Base-by-base conservation (phyloP, 2,329 filamentous ascomycete species). In the Claviceps sp. region DNA sequence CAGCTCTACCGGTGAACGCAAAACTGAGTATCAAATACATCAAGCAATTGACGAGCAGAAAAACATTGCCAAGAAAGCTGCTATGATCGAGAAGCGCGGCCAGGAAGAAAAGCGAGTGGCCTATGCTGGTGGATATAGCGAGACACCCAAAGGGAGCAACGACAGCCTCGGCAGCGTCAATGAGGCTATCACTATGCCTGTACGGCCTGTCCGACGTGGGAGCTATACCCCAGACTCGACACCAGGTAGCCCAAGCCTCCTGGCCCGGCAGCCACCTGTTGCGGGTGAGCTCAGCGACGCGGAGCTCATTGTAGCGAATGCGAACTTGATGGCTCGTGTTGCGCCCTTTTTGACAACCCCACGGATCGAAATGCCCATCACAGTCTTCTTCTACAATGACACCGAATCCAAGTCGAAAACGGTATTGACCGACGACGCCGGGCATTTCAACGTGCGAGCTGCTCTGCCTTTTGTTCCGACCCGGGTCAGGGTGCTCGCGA, bases 371-470 rank as follows among this genome's bases (percentile, higher is more conserved):
- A 78, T 82, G 20, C 84, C 90, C 0, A 84, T 98, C 50, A 96
- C 89, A 0, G 74, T 95, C 1, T 96, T 97, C 72, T 97, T 98
- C 67, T 98, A 94, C 70, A 93, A 97, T 60, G 82, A 94, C 14
- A 70, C 77, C 2, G 77, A 82, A 49, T 95, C 91, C 1, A 84
- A 89, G 59, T 94, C 91, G 30, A 79, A 85, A 50, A 95, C 87
- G 0, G 81, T 95, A 3, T 77, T 79, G 56, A 98, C 94, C 0
- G 85, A 96, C 61, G 85, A 93, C 36, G 82, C 87, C 0, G 93
- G 93, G 0, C 93, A 98, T 66, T 98, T 98, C 61, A 78, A 74
- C 42, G 73, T 90, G 34, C 79, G 89, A 13, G 89, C 87, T 6
- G 79, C 88, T 0, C 73, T 98, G 37, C 85, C 93, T 30, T 98